Percentiles rank a stretch among this genome's conserved stretches.
phyloP scores from a whole-genome alignment of 257 asterid genomes.

The Thymus mandschuricus region DNA sequence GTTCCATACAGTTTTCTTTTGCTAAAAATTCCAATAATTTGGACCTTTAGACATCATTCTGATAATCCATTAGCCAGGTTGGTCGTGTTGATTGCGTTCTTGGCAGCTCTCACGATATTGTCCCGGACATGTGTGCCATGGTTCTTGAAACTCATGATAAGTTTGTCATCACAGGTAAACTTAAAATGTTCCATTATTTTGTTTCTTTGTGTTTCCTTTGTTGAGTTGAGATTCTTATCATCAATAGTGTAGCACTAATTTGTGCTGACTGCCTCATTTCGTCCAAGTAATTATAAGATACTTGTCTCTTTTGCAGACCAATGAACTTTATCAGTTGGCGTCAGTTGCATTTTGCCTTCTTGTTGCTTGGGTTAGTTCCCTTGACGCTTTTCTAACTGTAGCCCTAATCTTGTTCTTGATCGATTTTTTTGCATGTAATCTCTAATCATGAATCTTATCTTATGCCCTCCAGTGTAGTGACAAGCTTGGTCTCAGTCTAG shows the following conservation, averaged over 20 bases:
- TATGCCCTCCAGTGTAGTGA: constrained; percentile 87
- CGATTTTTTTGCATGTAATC: not conserved
- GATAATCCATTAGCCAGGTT: constrained; percentile 82
- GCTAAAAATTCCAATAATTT: constrained; percentile 8
- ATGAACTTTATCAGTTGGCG: constrained; percentile 96
- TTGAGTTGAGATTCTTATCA: constrained; percentile 15
- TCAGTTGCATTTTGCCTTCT: constrained; percentile 98
- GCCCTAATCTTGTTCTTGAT: constrained; percentile 10
- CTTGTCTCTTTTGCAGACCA: constrained; percentile 64
- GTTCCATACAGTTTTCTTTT: not conserved
- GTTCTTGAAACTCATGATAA: constrained; percentile 97
- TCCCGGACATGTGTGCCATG: constrained; percentile 96
- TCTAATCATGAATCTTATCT: constrained; percentile 28
- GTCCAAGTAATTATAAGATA: constrained; percentile 28
- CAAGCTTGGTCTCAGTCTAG: constrained; percentile 98
- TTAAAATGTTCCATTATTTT: not conserved
- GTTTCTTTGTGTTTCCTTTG: not conserved
- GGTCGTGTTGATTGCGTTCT: constrained; percentile 82
- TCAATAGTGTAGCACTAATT: constrained; percentile 11
- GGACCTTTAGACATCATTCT: constrained; percentile 43
- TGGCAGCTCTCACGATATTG: constrained; percentile 74
- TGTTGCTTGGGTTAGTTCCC: constrained; percentile 92
- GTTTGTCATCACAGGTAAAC: constrained; percentile 94
- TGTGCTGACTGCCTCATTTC: constrained; percentile 25
- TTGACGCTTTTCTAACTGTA: constrained; percentile 17